Evolutionary conservation across 2,329 filamentous ascomycete species (phyloP).

Genomic region (Calonectria leucothoes): DNA sequence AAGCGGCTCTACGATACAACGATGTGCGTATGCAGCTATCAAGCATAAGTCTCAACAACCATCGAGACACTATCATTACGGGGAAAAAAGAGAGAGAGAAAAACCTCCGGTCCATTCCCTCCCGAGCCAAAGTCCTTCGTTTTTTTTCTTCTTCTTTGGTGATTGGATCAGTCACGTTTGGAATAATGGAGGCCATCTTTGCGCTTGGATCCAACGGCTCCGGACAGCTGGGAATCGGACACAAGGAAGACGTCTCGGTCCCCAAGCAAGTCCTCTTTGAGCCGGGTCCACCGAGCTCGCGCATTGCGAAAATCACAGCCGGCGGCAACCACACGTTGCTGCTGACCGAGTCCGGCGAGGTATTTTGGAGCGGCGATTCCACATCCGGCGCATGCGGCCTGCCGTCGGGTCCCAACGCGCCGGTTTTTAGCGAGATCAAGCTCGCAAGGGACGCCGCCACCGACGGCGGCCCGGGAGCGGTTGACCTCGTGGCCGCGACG

Average conservation of each 20-base stretch:
- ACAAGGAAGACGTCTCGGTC: slow-evolving; percentile 76
- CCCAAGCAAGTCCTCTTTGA: slow-evolving; percentile 73
- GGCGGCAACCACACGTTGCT: slow-evolving; percentile 92
- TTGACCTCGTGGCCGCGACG: slow-evolving; percentile 72
- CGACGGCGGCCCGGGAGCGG: slow-evolving; percentile 43
- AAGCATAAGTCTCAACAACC: slow-evolving; percentile 18
- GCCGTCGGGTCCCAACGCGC: slow-evolving; percentile 41
- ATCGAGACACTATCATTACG: background rate
- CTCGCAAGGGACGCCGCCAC: slow-evolving; percentile 46
- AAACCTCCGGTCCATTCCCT: background rate
- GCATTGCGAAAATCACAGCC: slow-evolving; percentile 58
- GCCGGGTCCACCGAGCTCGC: slow-evolving; percentile 48
- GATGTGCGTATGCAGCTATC: slow-evolving; percentile 39
- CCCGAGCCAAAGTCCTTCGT: background rate
- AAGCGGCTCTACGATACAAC: slow-evolving; percentile 34
- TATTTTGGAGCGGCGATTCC: slow-evolving; percentile 75
- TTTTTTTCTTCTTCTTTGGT: slow-evolving; percentile 20
- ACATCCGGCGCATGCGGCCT: slow-evolving; percentile 66
- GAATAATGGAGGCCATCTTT: slow-evolving; percentile 65
- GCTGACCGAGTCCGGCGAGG: slow-evolving; percentile 66
- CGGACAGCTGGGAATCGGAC: slow-evolving; percentile 78
- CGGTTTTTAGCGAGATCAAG: slow-evolving; percentile 54
- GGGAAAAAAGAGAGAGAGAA: background rate
- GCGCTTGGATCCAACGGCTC: slow-evolving; percentile 83
- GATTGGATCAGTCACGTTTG: background rate